A percentile compares a stretch with the other conserved stretches of the same genome.
phyloP scores from a whole-genome alignment of 805 yeast genomes.

The Saturnispora mendoncae region DNA sequence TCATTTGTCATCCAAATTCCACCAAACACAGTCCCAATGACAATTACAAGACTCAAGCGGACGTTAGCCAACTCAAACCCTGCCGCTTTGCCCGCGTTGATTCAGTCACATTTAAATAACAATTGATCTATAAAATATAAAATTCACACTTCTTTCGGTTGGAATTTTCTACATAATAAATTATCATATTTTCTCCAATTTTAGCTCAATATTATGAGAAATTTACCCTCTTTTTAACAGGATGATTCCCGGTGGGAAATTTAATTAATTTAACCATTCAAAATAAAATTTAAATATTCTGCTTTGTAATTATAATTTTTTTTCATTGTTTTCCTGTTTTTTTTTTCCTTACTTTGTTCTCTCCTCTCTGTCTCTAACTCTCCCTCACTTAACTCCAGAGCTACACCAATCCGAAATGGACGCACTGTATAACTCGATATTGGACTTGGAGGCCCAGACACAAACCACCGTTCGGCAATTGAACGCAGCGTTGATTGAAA shows the following conservation, averaged over 20 bases:
- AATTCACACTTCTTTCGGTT: no score
- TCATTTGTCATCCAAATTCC: conserved; percentile 3
- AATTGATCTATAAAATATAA: neutral
- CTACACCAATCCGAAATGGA: neutral
- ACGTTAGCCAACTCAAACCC: neutral
- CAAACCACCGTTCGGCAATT: neutral
- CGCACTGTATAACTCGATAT: conserved; percentile 4
- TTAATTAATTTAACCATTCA: no score
- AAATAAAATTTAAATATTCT: no score
- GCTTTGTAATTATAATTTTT: neutral
- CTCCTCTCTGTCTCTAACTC: neutral
- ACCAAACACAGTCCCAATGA: conserved; percentile 1
- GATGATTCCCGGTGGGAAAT: no score
- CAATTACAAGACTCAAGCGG: conserved; percentile 4
- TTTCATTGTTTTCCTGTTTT: neutral
- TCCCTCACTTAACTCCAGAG: no score
- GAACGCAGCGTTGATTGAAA: neutral
- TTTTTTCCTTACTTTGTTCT: neutral
- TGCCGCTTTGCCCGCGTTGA: conserved; percentile 6
- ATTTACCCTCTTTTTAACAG: no score
- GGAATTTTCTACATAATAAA: no score
- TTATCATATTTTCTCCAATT: no score
- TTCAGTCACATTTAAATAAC: conserved; percentile 4
- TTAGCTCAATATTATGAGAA: no score
- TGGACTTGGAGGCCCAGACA: conserved; percentile 6